Evolutionary conservation across 495 filamentous ascomycete genomes (phyloP).

Genomic region (Xylaria intraflava): DNA sequence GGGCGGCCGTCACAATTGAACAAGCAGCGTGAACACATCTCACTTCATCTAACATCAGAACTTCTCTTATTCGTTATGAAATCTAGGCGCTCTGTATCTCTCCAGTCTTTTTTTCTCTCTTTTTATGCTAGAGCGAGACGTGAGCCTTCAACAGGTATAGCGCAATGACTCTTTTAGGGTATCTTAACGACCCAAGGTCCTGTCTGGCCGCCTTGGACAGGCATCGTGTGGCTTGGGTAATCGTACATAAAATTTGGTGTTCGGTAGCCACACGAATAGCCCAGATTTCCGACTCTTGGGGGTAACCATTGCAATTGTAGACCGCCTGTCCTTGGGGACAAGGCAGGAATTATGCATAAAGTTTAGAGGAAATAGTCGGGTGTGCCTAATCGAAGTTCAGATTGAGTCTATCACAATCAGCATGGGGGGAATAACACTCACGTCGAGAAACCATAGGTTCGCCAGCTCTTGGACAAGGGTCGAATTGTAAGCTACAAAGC

Average conservation of each 20-base stretch:
- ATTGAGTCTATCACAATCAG: conserved; percentile 12
- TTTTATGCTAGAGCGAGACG: background rate
- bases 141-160: conserved; percentile 2
- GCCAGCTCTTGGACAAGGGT: conserved; percentile 92
- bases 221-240: conserved; percentile 21
- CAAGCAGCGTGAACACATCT: background rate
- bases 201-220: conserved; percentile 5
- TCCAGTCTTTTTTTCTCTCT: background rate
- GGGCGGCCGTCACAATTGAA: background rate
- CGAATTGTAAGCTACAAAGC: conserved; percentile 83
- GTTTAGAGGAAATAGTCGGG: conserved; percentile 94
- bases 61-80: conserved; percentile 12
- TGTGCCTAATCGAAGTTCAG: conserved; percentile 50
- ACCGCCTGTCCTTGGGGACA: conserved; percentile 12
- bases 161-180: conserved; percentile 2
- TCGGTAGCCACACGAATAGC: conserved; percentile 1
- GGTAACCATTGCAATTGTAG: conserved; percentile 14
- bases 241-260: conserved; percentile 17
- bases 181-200: conserved; percentile 8
- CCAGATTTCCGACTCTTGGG: background rate
- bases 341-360: conserved; percentile 11
- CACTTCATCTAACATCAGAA: conserved; percentile 8
- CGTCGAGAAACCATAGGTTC: conserved; percentile 98
- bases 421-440: conserved; percentile 30
- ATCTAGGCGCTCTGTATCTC: conserved; percentile 12